Base-by-base conservation (phyloP, 495 filamentous ascomycete species). In the Paragyromitra xinjiangensis region DNA sequence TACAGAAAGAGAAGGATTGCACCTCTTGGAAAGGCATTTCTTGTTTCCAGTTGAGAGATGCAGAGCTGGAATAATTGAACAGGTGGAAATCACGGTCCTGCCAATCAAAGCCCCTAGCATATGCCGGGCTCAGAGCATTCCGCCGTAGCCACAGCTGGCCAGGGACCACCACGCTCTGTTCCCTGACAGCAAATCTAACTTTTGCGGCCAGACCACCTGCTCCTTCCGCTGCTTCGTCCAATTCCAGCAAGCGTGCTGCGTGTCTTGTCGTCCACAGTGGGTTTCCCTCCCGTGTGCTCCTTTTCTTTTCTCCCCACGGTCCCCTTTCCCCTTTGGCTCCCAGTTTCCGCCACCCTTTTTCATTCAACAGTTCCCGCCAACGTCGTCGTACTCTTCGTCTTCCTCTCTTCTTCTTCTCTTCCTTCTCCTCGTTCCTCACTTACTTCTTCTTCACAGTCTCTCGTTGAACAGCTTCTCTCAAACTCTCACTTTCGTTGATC, bases 401-500 rank as follows among this genome's bases (percentile, higher is more conserved):
- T 82, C 83, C 82, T 82, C 73, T 76, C 77, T 69, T 61, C 83
- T 56, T 66, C 56, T 55, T 73, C 59, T 65, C 71, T 80, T 74
- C 77, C 74, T 79, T 81, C 79, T 83, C 80, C 81, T 78, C 26
- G 44, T 62, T 62, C 63, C 56, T 69, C 64, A 62, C 64, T 64
- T 78, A 71, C 82, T 75, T 80, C 76, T 81, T 81, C 78, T 83
- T 83, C 85, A 82, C 83, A 82, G 85, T 87, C 87, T 86, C 86
- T 86, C 85, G 82, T 84, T 85, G 37, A 78, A 69, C 71, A 79
- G 64, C 77, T 79, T 75, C 22, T 56, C 53, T 56, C 59, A 72
- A 72, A 64, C 75, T 77, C 64, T 65, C 59, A 78, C 77, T 71
- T 79, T 79, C 75, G 40, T 79, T 79, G 73, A 72, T 51, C 75